Conservation (phyloP, 805 yeast species). For the Scheffersomyces spartinae region DNA sequence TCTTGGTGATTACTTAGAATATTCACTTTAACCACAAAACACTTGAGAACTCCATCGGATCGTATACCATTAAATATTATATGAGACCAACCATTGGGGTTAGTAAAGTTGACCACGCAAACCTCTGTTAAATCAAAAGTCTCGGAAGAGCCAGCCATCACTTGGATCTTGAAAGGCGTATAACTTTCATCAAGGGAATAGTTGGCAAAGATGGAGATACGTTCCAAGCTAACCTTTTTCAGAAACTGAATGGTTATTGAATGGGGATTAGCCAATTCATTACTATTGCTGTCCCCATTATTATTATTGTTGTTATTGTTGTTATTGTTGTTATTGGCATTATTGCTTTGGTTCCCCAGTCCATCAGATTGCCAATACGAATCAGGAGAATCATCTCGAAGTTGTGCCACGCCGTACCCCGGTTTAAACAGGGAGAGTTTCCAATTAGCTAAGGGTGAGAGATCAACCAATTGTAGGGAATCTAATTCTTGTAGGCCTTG, state of each 20-base stretch:
- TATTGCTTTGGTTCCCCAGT: conserved; percentile 15
- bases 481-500: conserved; percentile 48
- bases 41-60: conserved; percentile 45
- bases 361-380: conserved; percentile 96
- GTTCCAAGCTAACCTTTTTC: conserved; percentile 56
- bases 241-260: conserved; percentile 67
- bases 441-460: conserved; percentile 80
- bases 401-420: conserved; percentile 60
- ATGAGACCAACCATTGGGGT: conserved; percentile 74
- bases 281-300: conserved; percentile 14
- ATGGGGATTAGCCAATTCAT: conserved; percentile 62
- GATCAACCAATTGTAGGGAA: conserved; percentile 49
- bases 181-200: conserved; percentile 76
- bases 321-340: conserved; percentile 5
- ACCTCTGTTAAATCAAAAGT: conserved; percentile 68
- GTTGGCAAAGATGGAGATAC: conserved; percentile 64
- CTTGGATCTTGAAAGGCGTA: conserved; percentile 63
- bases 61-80: conserved; percentile 46
- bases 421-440: conserved; percentile 63
- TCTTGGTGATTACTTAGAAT: conserved; percentile 77
- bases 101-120: conserved; percentile 40
- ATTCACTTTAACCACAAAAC: conserved; percentile 53
- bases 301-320: conserved; percentile 8
- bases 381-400: conserved; percentile 62
- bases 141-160: conserved; percentile 64